Evolutionary conservation across 129 eudicot species (phyloP).

Genomic region (Flaveria brownii): DNA sequence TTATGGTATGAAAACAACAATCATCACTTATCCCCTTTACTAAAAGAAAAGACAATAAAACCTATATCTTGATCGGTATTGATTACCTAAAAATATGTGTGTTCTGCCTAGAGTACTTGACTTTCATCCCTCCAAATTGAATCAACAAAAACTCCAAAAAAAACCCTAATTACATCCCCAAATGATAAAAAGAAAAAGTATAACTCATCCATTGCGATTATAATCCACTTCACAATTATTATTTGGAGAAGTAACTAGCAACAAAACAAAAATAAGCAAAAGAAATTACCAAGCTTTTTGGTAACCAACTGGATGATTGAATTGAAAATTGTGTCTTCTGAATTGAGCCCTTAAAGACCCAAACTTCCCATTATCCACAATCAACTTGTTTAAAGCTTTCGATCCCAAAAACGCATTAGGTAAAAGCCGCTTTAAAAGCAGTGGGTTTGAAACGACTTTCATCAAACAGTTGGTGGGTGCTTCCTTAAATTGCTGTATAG

Average conservation of each 20-base stretch:
- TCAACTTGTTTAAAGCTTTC: conserved; percentile 39
- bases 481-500: conserved; percentile 30
- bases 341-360: conserved; percentile 35
- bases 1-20: not conserved
- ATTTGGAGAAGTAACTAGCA: not conserved
- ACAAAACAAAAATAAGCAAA: not conserved
- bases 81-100: not conserved
- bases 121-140: conserved; percentile 10
- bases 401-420: conserved; percentile 39
- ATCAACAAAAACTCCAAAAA: not conserved
- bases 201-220: too few species aligned
- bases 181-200: not conserved
- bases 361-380: conserved; percentile 34
- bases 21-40: conserved; percentile 6
- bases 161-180: conserved; percentile 8
- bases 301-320: conserved; percentile 38
- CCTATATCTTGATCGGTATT: not conserved
- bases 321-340: conserved; percentile 32
- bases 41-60: conserved; percentile 2
- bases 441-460: conserved; percentile 38
- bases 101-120: conserved; percentile 13
- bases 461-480: conserved; percentile 33
- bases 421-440: conserved; percentile 33
- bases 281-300: conserved; percentile 25
- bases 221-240: not conserved